Percentiles rank a stretch among this genome's conserved stretches.
phyloP scores from a whole-genome alignment of 139 green algal genomes.

The Picochlorum sp. region DNA sequence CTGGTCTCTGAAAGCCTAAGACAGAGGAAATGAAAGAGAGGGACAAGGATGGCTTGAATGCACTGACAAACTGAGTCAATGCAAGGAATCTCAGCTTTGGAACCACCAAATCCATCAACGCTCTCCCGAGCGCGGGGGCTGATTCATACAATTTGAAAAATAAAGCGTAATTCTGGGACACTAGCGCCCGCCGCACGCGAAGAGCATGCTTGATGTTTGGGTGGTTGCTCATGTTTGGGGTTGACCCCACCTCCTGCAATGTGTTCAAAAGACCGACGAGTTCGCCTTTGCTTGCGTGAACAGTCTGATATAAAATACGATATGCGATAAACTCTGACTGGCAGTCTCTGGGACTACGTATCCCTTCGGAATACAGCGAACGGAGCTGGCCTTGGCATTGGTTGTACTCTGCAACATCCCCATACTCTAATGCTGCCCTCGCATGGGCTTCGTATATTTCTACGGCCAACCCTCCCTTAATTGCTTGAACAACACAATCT shows the following conservation, averaged over 20 bases:
- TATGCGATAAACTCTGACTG: conserved; percentile 52
- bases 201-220: conserved; percentile 50
- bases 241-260: conserved; percentile 23
- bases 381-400: conserved; percentile 80
- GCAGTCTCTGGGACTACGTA: conserved; percentile 30
- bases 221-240: conserved; percentile 19
- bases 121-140: conserved; percentile 52
- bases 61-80: conserved; percentile 43
- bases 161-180: conserved; percentile 22
- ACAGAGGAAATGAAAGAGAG: conserved; percentile 38
- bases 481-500: conserved; percentile 78
- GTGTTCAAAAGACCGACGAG: conserved; percentile 47
- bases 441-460: conserved; percentile 78
- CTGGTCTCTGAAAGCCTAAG: conserved; percentile 47
- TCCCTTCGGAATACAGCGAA: conserved; percentile 28
- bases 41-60: conserved; percentile 44
- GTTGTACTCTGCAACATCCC: conserved; percentile 80
- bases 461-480: conserved; percentile 26
- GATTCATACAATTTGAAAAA: conserved; percentile 68
- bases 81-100: conserved; percentile 42
- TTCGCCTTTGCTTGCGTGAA: conserved; percentile 44
- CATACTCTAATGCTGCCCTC: conserved; percentile 72
- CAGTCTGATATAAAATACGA: conserved; percentile 57
- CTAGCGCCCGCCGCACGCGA: conserved; percentile 34
- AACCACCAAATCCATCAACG: conserved; percentile 61